phyloP scores from a whole-genome alignment of 345 rosid genomes.

The Lepidium sativum region DNA sequence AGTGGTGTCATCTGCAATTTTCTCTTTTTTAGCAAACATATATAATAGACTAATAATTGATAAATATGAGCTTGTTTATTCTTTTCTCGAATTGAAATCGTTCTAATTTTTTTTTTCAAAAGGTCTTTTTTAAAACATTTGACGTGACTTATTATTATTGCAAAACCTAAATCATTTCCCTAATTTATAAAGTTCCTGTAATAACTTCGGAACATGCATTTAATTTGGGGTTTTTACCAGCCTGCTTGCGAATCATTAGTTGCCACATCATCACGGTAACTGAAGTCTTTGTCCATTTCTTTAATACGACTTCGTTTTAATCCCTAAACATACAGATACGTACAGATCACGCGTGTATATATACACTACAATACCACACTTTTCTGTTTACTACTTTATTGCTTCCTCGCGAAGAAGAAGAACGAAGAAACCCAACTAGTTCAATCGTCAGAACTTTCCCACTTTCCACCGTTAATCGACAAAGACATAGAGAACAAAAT shows the following conservation, averaged over 20 bases:
- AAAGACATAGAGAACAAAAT: not conserved
- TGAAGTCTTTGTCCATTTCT: not conserved
- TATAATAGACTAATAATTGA: too few relatives aligned
- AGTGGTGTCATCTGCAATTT: too few relatives aligned
- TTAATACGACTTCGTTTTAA: not conserved
- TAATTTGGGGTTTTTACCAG: constrained; percentile 9
- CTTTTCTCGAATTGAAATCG: too few relatives aligned
- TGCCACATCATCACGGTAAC: constrained; percentile 3
- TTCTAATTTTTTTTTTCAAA: too few relatives aligned
- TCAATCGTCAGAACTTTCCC: not conserved
- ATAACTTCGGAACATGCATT: constrained; percentile 13
- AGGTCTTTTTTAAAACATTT: too few relatives aligned
- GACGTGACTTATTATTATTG: too few relatives aligned
- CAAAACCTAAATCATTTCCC: too few relatives aligned
- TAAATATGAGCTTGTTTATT: too few relatives aligned
- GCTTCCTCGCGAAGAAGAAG: constrained; percentile 1
- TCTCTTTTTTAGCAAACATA: too few relatives aligned
- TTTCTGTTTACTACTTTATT: not conserved
- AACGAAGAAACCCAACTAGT: not conserved
- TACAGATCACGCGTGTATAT: not conserved
- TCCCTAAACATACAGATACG: not conserved
- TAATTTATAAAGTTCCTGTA: not conserved
- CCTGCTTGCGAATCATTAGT: not conserved
- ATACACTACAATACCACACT: not conserved
- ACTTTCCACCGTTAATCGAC: not conserved